phyloP scores from a whole-genome alignment of 352 stramenopile genomes.

The Pythium brachiatum region DNA sequence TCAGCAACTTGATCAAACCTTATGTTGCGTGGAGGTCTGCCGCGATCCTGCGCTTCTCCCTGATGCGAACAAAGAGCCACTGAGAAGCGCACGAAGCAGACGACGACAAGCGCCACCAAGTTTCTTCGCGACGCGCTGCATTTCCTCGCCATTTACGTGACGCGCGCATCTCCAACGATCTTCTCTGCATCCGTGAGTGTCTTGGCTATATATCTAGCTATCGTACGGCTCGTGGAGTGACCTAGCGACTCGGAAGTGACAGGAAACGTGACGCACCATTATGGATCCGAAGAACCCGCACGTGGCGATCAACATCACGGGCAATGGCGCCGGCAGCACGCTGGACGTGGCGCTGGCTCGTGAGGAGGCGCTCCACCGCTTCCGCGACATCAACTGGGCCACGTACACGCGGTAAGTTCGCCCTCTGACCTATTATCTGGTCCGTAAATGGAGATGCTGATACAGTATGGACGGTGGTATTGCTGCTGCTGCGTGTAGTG shows the following conservation, averaged over 20 bases:
- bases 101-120: neutral
- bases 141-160: neutral
- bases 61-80: slow-evolving; percentile 1
- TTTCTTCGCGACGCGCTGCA: neutral
- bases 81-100: neutral
- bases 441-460: no score
- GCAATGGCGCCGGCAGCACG: slow-evolving; percentile 32
- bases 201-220: neutral
- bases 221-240: neutral
- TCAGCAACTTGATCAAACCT: neutral
- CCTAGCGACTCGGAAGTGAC: neutral
- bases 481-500: slow-evolving; percentile 32
- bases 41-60: neutral
- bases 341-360: slow-evolving; percentile 73
- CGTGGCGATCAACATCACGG: slow-evolving; percentile 66
- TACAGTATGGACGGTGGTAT: no score
- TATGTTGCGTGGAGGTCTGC: slow-evolving; percentile 4
- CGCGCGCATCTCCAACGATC: neutral
- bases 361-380: slow-evolving; percentile 83
- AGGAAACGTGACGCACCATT: neutral
- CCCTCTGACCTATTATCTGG: no score
- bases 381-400: slow-evolving; percentile 89
- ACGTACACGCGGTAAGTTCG: slow-evolving; percentile 75
- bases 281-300: slow-evolving; percentile 63
- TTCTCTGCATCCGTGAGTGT: neutral